A percentile compares a stretch with the other conserved stretches of the same genome.
These are phyloP conservation scores for Tuber umbilicatum DNA, from an alignment of 495 filamentous ascomycete species.

Conservation along the genomic window DNA sequence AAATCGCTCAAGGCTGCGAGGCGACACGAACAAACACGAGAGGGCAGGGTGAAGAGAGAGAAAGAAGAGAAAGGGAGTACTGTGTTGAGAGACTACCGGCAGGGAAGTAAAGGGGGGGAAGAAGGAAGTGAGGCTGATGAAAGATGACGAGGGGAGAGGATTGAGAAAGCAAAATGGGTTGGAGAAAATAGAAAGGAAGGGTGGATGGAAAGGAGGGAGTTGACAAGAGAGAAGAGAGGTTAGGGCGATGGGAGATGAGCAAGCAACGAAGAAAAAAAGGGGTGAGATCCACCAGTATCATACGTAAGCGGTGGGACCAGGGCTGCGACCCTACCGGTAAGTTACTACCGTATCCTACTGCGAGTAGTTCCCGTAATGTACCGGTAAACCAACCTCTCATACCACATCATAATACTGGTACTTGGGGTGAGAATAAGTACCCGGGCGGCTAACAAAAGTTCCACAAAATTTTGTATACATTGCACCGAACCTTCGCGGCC, in stretches of 20 bases:
- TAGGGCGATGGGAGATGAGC: slow-evolving; percentile 39
- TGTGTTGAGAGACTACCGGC: slow-evolving; percentile 41
- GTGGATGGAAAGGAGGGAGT: slow-evolving; percentile 33
- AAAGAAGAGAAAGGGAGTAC: slow-evolving; percentile 35
- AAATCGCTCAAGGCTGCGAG: slow-evolving; percentile 35
- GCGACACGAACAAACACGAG: slow-evolving; percentile 17
- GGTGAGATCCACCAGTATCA: neutral
- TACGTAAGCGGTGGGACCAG: slow-evolving; percentile 7
- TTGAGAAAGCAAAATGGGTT: slow-evolving; percentile 13
- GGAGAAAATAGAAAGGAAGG: slow-evolving; percentile 20
- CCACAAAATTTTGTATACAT: too few species aligned
- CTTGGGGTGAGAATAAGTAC: too few species aligned
- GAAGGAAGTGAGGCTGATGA: slow-evolving; percentile 36
- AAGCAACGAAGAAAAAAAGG: slow-evolving; percentile 23
- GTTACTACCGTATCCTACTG: too few species aligned
- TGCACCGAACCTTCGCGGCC: too few species aligned
- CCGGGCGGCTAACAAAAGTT: too few species aligned
- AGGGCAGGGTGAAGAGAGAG: slow-evolving; percentile 18
- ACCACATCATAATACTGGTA: neutral
- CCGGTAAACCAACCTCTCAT: neutral
- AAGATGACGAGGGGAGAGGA: slow-evolving; percentile 39
- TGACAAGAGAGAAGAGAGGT: slow-evolving; percentile 30
- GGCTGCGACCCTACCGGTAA: neutral
- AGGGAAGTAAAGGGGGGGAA: slow-evolving; percentile 19
- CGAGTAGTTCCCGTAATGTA: too few species aligned